Conservation (phyloP, 768 basidiomycete genomes). For the Kockovaella imperatae region DNA sequence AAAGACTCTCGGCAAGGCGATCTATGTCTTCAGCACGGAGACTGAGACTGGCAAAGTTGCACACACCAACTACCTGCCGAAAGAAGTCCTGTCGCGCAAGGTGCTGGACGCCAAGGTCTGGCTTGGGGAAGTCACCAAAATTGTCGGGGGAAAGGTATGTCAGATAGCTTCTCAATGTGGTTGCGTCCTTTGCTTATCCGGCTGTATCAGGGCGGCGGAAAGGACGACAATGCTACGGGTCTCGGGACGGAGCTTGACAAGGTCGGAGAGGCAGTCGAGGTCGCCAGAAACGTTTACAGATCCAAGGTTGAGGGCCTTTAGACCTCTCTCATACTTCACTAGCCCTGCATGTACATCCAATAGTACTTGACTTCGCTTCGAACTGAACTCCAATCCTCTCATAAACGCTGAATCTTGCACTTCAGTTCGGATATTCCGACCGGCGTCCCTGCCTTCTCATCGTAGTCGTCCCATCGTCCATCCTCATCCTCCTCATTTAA, state of each 20-base stretch:
- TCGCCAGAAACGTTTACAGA: slow-evolving; percentile 49
- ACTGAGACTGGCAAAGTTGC: slow-evolving; percentile 63
- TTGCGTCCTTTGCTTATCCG: neutral
- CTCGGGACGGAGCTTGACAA: slow-evolving; percentile 62
- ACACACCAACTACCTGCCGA: slow-evolving; percentile 78
- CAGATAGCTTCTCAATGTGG: neutral
- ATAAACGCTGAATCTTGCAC: slow-evolving; percentile 26
- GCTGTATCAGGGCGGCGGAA: slow-evolving; percentile 71
- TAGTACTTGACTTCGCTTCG: too few relatives aligned
- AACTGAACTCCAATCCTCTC: too few relatives aligned
- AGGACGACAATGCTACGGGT: slow-evolving; percentile 85
- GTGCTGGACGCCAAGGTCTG: slow-evolving; percentile 80
- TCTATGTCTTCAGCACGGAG: slow-evolving; percentile 83
- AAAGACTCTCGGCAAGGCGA: slow-evolving; percentile 71
- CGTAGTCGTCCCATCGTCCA: slow-evolving; percentile 44
- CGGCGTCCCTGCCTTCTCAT: slow-evolving; percentile 34
- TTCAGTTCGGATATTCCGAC: slow-evolving; percentile 38
- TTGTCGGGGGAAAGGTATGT: slow-evolving; percentile 81
- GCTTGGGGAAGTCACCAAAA: slow-evolving; percentile 67
- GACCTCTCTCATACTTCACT: too few relatives aligned
- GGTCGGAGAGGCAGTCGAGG: slow-evolving; percentile 59
- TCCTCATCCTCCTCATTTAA: slow-evolving; percentile 32
- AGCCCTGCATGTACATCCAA: too few relatives aligned
- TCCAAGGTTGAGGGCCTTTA: slow-evolving; percentile 33
- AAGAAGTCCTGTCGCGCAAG: slow-evolving; percentile 49